Conservation (phyloP, 495 filamentous ascomycete genomes). For the Glarea lozoyensis region DNA sequence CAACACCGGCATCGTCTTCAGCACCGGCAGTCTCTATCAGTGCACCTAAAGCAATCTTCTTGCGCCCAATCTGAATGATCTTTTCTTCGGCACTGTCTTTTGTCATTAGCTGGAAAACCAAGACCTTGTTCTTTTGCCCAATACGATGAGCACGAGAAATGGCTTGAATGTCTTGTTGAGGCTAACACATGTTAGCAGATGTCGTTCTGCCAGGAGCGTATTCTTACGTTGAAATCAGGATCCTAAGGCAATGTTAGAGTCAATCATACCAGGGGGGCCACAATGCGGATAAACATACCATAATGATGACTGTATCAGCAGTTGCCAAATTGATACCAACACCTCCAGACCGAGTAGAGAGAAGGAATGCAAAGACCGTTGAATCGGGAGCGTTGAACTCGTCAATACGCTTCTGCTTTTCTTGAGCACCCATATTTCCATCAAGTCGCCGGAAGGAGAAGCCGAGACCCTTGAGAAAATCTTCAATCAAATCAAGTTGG, state of each 20-base stretch:
- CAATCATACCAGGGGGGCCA: background rate
- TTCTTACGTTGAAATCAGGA: slow-evolving; percentile 73
- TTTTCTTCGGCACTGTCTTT: slow-evolving; percentile 85
- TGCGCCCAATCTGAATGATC: slow-evolving; percentile 91
- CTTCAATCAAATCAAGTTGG: slow-evolving; percentile 82
- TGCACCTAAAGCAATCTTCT: slow-evolving; percentile 87
- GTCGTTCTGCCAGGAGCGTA: background rate
- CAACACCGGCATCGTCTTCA: slow-evolving; percentile 61
- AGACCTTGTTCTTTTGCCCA: slow-evolving; percentile 88
- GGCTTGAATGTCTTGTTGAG: slow-evolving; percentile 95
- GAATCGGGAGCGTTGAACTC: slow-evolving; percentile 82
- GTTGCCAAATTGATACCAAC: slow-evolving; percentile 97
- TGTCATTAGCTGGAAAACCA: slow-evolving; percentile 91
- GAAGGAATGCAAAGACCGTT: slow-evolving; percentile 74
- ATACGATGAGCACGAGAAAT: slow-evolving; percentile 91
- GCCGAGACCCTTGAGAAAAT: slow-evolving; percentile 69
- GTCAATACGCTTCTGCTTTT: slow-evolving; percentile 93
- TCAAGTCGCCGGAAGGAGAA: slow-evolving; percentile 73
- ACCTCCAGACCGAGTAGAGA: slow-evolving; percentile 89
- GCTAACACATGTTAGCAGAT: slow-evolving; percentile 25
- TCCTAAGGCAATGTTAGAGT: slow-evolving; percentile 33
- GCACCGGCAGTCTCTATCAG: slow-evolving; percentile 84
- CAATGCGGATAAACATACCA: slow-evolving; percentile 28
- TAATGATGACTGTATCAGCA: slow-evolving; percentile 95
- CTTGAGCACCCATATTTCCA: slow-evolving; percentile 64